Conservation (phyloP, 345 rosid genomes). For the Bruguiera gymnorhiza region DNA sequence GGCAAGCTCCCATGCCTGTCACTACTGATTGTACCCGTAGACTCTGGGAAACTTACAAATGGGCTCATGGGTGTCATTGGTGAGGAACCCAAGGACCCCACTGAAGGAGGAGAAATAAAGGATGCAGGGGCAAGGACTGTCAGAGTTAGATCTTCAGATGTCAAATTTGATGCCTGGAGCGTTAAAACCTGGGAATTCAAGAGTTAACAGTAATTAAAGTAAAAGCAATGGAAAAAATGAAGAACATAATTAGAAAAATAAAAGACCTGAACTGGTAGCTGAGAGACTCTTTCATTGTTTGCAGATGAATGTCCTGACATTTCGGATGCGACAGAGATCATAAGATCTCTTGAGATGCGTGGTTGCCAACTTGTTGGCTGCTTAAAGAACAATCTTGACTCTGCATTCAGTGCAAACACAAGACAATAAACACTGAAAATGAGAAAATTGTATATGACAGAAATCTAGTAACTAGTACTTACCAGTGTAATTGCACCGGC, state of each 20-base stretch:
- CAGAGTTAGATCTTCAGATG: constrained; percentile 81
- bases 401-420: constrained; percentile 36
- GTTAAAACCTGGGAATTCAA: constrained; percentile 67
- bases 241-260: neutral
- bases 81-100: constrained; percentile 75
- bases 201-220: neutral
- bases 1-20: constrained; percentile 36
- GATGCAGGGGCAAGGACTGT: constrained; percentile 95
- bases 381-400: constrained; percentile 87
- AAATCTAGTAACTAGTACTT: constrained; percentile 22
- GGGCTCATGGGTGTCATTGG: constrained; percentile 65
- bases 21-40: constrained; percentile 45
- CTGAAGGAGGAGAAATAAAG: constrained; percentile 76
- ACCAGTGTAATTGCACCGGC: constrained; percentile 92
- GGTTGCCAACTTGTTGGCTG: constrained; percentile 86
- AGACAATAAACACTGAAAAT: constrained; percentile 11
- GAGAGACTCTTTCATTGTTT: constrained; percentile 56
- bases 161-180: constrained; percentile 91
- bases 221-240: neutral
- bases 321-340: constrained; percentile 90
- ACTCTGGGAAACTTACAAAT: constrained; percentile 56
- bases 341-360: constrained; percentile 68
- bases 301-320: constrained; percentile 61
- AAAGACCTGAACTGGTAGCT: constrained; percentile 88
- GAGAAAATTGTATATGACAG: constrained; percentile 11